A percentile compares a stretch with the other conserved stretches of the same genome.
Evolutionary conservation across 139 green algal genomes (phyloP).

Genomic region (Tetradesmus lagerheimii): DNA sequence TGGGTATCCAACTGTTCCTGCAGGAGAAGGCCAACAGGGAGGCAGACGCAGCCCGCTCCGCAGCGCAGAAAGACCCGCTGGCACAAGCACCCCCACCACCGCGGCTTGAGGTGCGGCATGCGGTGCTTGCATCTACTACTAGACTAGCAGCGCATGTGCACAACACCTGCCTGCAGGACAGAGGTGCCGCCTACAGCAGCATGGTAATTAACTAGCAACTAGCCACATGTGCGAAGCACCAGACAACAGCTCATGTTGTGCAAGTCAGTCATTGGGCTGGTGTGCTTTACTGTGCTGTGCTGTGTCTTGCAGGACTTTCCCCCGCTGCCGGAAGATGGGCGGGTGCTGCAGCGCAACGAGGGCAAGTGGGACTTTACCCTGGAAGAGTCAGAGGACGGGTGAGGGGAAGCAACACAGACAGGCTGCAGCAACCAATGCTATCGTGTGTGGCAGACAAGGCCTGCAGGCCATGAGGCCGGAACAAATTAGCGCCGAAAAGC

Average conservation of each 20-base stretch:
- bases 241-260: no score
- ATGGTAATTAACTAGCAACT: no score
- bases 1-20: neutral
- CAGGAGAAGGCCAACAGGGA: constrained; percentile 63
- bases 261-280: no score
- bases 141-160: neutral
- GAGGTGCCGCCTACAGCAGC: neutral
- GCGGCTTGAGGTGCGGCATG: constrained; percentile 25
- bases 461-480: no score
- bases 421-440: no score
- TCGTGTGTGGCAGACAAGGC: no score
- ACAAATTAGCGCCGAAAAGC: no score
- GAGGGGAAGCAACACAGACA: neutral
- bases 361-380: constrained; percentile 85
- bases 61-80: constrained; percentile 41
- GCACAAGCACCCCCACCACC: constrained; percentile 18
- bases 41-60: constrained; percentile 59
- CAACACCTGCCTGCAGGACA: neutral
- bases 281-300: neutral
- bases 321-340: constrained; percentile 52
- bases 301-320: constrained; percentile 57
- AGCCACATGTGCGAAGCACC: no score
- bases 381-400: constrained; percentile 70
- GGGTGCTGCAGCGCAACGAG: constrained; percentile 81
- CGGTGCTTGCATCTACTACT: neutral